A percentile compares a stretch with the other conserved stretches of the same genome.
Conservation (phyloP, 257 asterid species). For the Nyctanthes arbortristis region DNA sequence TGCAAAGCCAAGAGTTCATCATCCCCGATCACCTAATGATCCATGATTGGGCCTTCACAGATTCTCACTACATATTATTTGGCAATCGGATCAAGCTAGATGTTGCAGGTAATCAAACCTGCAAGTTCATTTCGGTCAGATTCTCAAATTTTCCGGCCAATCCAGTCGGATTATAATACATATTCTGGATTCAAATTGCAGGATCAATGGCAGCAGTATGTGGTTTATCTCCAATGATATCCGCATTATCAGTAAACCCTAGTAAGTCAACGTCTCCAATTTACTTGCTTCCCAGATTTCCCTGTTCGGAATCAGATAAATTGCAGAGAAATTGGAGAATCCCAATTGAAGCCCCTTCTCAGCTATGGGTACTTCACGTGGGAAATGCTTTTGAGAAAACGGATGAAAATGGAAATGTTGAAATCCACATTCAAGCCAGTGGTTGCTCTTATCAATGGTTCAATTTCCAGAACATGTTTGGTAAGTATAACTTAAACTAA, state of each 20-base stretch:
- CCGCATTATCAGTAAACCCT: constrained; percentile 79
- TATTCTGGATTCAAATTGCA: constrained; percentile 21
- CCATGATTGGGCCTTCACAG: constrained; percentile 98
- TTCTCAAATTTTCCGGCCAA: not conserved
- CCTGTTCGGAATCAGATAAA: constrained; percentile 20
- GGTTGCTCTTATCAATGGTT: constrained; percentile 92
- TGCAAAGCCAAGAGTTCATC: constrained; percentile 73
- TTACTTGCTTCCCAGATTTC: constrained; percentile 75
- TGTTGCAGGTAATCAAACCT: constrained; percentile 52
- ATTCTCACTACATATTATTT: constrained; percentile 74
- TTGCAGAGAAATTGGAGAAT: constrained; percentile 68
- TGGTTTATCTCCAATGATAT: constrained; percentile 94
- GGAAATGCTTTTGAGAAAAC: constrained; percentile 79
- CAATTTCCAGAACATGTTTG: constrained; percentile 97
- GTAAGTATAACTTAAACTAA: no score
- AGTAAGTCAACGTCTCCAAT: constrained; percentile 88
- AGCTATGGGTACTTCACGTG: constrained; percentile 89
- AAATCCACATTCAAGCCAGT: constrained; percentile 79
- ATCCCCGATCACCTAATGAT: constrained; percentile 93
- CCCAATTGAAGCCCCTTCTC: constrained; percentile 92
- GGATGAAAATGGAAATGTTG: constrained; percentile 41
- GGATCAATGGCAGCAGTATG: constrained; percentile 92
- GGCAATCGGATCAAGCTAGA: constrained; percentile 95
- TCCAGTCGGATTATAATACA: not conserved
- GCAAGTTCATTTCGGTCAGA: not conserved